Conservation (phyloP, 73 alveolate species). For the Tetrahymena thermophila region DNA sequence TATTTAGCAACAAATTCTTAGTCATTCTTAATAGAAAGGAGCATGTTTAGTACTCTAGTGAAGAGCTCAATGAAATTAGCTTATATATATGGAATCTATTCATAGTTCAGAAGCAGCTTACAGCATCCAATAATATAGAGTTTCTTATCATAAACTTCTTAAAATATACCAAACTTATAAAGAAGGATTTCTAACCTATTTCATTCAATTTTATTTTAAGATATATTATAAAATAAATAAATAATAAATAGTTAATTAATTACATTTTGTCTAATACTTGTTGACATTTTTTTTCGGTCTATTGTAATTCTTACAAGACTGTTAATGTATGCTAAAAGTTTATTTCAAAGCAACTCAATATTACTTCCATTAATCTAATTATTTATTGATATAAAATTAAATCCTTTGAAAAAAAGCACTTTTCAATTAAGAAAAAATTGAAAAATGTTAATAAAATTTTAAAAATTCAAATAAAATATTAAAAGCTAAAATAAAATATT, state of each 20-base stretch:
- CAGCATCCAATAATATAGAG: neutral
- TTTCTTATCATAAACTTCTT: neutral
- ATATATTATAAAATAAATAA: too few relatives aligned
- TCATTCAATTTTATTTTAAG: too few relatives aligned
- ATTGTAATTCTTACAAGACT: neutral
- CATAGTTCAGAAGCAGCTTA: neutral
- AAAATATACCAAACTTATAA: neutral
- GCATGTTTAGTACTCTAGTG: neutral
- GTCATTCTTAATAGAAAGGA: neutral
- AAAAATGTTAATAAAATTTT: too few relatives aligned
- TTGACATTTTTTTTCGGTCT: neutral
- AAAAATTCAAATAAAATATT: too few relatives aligned
- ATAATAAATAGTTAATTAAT: neutral
- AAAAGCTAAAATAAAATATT: too few relatives aligned
- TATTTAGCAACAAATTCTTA: neutral
- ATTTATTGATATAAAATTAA: neutral
- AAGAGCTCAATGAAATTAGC: neutral
- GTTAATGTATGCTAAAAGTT: neutral
- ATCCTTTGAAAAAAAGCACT: too few relatives aligned
- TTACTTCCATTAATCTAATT: neutral
- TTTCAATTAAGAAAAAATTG: too few relatives aligned
- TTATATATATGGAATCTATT: neutral
- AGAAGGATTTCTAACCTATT: neutral
- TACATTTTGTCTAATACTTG: neutral
- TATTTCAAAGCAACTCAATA: neutral